Base-by-base conservation (phyloP, 2,329 filamentous ascomycete genomes). In the Phaeosphaeria sp. region DNA sequence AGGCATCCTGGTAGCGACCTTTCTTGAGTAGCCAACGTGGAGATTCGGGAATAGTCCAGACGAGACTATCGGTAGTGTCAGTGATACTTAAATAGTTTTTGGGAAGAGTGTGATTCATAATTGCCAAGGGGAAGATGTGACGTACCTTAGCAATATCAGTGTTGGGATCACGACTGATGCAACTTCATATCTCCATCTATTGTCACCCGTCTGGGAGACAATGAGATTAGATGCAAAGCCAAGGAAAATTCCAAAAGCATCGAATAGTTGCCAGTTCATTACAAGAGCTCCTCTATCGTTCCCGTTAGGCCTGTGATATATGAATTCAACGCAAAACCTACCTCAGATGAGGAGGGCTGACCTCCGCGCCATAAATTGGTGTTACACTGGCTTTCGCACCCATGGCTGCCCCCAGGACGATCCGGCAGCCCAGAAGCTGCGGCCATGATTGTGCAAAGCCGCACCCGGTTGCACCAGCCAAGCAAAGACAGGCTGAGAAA, bases 181-280 rank as follows among this genome's bases (percentile, higher is more conserved):
- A 25, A 52, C 42, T 52, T 52, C 41, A 20, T 46, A 46, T 33
- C 50, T 30, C 50, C 50, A 52, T 17, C 25, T 21, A n/a, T 46
- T 46, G 23, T 46, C 50, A 25, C 41, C 41, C n/a, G 42, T 46
- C 18, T 46, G 42, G 3, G 42, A 52, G 18, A 52, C 50, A 10
- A 46, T 46, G 42, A 52, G 50, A 36, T 52, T 52, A 18, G 50
- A 41, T 21, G 41, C 21, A 18, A 46, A 52, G 27, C 50, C 50
- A 2, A 52, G 27, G 25, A 52, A 52, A 11, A 52, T 52, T 1
- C 50, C 50, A 18, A 52, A 46, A 15, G 42, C 42, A 22, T 44
- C 42, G 15, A 44, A 52, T 9, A 52, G 42, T 46, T 52, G 50
- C 50, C 50, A 52, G 25, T 52, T 52, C 42, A 46, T 52, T 1